Evolutionary conservation across 1,284 basidiomycete species (phyloP).

Genomic region (Sporisorium sorghi): DNA sequence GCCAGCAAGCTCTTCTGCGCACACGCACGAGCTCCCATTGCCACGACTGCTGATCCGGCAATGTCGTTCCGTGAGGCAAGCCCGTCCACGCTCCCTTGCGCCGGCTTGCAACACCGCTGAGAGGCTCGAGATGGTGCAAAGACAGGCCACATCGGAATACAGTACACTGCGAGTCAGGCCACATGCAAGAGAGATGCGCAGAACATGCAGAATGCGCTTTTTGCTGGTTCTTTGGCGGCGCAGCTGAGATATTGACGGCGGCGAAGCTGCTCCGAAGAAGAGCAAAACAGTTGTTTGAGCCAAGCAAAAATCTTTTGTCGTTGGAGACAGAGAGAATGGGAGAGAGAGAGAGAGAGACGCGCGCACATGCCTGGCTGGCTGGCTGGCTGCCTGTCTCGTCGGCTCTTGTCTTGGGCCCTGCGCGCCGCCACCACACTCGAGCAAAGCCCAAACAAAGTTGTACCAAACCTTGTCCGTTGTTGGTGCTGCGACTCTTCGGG

Average conservation of each 20-base stretch:
- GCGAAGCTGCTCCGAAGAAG: too few species aligned
- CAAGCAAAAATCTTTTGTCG: background rate
- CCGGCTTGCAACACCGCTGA: too few species aligned
- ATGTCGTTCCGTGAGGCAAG: slow-evolving; percentile 12
- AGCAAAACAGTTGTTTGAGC: background rate
- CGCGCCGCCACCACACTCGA: background rate
- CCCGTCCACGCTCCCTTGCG: too few species aligned
- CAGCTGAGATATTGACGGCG: background rate
- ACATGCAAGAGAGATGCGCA: slow-evolving; percentile 1
- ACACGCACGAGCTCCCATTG: too few species aligned
- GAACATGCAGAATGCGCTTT: background rate
- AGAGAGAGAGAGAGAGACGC: too few species aligned
- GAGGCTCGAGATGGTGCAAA: too few species aligned
- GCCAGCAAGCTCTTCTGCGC: too few species aligned
- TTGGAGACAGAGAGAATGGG: too few species aligned
- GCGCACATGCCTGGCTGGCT: background rate
- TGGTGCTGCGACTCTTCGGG: background rate
- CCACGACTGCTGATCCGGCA: too few species aligned
- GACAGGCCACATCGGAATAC: background rate
- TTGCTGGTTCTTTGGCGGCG: background rate
- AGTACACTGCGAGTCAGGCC: background rate
- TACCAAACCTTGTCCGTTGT: too few species aligned
- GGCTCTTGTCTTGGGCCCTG: background rate
- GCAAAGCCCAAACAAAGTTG: too few species aligned
- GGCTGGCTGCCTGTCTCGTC: too few species aligned